These are phyloP conservation scores for Vickermania ingenoplastis DNA, from an alignment of 208 protist genomes.

Conservation along the genomic window DNA sequence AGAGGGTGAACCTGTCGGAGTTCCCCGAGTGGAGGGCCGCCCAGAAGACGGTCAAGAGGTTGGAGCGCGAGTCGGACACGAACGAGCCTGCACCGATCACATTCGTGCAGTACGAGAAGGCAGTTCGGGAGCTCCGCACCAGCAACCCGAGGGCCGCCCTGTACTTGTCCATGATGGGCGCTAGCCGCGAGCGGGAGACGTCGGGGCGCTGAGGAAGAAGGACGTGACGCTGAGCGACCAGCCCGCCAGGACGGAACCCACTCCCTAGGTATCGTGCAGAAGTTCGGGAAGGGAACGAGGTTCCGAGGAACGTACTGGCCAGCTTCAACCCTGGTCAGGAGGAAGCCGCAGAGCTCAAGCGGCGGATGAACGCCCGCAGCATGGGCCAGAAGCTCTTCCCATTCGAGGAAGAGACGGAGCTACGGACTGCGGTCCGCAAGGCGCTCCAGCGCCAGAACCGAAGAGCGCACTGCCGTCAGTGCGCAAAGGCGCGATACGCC, in stretches of 20 bases:
- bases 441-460: background rate
- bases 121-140: background rate
- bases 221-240: slow-evolving; percentile 1
- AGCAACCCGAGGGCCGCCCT: background rate
- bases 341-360: too few species aligned
- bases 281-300: background rate
- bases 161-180: background rate
- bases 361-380: background rate
- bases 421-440: background rate
- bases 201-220: background rate
- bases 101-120: background rate
- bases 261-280: background rate
- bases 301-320: slow-evolving; percentile 1
- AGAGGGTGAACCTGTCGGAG: background rate
- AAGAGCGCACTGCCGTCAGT: background rate
- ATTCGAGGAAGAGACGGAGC: too few species aligned
- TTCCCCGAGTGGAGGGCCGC: slow-evolving; percentile 1
- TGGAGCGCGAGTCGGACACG: background rate
- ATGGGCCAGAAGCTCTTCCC: background rate
- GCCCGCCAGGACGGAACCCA: background rate
- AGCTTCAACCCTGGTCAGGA: background rate
- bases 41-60: slow-evolving; percentile 1
- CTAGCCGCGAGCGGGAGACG: background rate
- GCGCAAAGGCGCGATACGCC: slow-evolving; percentile 1
- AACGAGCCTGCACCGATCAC: background rate